Evolutionary conservation across 257 asterid genomes (phyloP).

Genomic region (Cynanchum wilfordii): DNA sequence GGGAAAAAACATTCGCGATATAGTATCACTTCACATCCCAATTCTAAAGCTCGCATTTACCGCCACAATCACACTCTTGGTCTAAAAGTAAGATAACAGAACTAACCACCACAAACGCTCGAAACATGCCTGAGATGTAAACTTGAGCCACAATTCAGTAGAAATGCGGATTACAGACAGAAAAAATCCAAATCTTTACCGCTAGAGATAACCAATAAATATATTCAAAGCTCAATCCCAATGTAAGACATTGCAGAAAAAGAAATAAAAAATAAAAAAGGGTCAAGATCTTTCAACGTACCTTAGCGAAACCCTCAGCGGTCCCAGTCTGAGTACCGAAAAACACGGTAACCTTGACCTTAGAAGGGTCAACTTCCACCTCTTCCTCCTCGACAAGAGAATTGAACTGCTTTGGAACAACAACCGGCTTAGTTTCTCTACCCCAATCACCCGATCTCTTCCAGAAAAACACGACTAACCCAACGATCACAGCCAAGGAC

Average conservation of each 20-base stretch:
- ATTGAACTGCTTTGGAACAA: constrained; percentile 34
- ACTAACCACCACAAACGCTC: neutral
- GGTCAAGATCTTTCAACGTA: constrained; percentile 18
- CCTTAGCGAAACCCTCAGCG: constrained; percentile 85
- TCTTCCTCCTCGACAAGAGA: constrained; percentile 40
- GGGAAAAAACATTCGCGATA: neutral
- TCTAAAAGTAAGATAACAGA: neutral
- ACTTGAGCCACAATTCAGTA: neutral
- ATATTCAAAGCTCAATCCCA: neutral
- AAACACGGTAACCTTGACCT: constrained; percentile 51
- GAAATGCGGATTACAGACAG: neutral
- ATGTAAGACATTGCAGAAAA: neutral
- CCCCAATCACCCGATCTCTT: constrained; percentile 58
- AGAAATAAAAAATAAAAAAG: neutral
- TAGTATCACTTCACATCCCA: neutral
- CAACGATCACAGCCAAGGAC: constrained; percentile 54
- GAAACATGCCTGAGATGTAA: neutral
- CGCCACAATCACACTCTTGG: neutral
- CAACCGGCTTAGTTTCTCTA: constrained; percentile 37
- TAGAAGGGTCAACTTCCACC: constrained; percentile 48
- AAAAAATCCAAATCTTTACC: neutral
- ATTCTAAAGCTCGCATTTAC: neutral
- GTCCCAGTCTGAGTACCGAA: constrained; percentile 88
- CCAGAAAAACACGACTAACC: constrained; percentile 45
- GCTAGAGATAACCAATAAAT: neutral